Evolutionary conservation across 129 eudicot genomes (phyloP), one percentile per base, ranked within the genome.

Genomic region (Tagetes erecta): DNA sequence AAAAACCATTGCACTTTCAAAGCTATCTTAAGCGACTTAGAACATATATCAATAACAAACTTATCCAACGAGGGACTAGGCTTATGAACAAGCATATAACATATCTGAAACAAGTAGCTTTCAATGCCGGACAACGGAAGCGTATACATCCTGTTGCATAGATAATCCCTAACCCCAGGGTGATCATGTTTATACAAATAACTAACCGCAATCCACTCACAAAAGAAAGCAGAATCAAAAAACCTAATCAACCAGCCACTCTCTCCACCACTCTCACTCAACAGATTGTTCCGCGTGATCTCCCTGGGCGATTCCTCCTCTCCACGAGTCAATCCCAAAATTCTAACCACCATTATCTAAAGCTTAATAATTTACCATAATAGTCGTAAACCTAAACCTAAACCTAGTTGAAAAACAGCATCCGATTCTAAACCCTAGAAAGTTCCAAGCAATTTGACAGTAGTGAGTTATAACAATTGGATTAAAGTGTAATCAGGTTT

Each of bases 201-300:
- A 85, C 99, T 94, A 78, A 94, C 99, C 1, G 99, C 99, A 79
- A 94, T 94, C 99, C 99, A 94, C 88, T 94, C 99, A 73, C 99
- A 94, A 80, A 94, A 94, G 78, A 94, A 94, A 0, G 99, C 78
- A 5, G 99, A 94, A 70, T 94, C 99, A 30, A 94, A 94, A 75
- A 94, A 94, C 31, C 99, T 85, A 12, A 94, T 91, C 50, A 94
- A 80, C 99, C 99, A 94, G 7, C 99, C 99, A 77, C 87, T 91
- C 75, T 90, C 97, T 4, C 97, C 97, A 8, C 87, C 80, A 72
- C 82, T 87, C 56, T 88, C 99, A 68, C 97, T 91, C 49, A 89
- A 86, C 31, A 92, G 83, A 76, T 81, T 91, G 71, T 87, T 88
- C 50, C 96, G 70, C 27, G 91, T 91, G 59, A 94, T 84, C 88